Evolutionary conservation across 805 yeast genomes (phyloP).

Genomic region (Yarrowia divulgata): DNA sequence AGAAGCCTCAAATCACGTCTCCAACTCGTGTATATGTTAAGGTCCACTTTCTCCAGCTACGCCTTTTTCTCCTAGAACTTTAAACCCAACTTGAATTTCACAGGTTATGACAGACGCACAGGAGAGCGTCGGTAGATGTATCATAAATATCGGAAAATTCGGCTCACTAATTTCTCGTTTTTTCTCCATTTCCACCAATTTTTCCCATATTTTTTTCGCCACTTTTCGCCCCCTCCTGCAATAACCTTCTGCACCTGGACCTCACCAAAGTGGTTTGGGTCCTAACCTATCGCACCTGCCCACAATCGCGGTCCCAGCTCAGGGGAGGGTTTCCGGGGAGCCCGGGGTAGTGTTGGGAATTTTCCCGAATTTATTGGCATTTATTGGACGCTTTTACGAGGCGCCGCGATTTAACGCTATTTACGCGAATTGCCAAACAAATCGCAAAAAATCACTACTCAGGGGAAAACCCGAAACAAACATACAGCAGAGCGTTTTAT

Average conservation of each 20-base stretch:
- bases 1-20: neutral
- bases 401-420: no score
- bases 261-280: neutral
- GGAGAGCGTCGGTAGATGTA: no score
- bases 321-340: neutral
- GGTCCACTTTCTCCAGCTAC: no score
- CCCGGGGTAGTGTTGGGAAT: no score
- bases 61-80: neutral
- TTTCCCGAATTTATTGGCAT: no score
- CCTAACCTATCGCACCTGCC: constrained; percentile 8
- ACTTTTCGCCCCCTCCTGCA: neutral
- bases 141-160: no score
- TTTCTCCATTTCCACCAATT: neutral
- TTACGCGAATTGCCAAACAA: no score
- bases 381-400: no score
- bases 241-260: constrained; percentile 3
- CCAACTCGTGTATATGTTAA: neutral
- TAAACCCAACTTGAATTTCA: neutral
- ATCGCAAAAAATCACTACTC: neutral
- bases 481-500: constrained; percentile 27
- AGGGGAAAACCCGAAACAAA: constrained; percentile 7
- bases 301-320: neutral
- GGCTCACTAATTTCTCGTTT: neutral
- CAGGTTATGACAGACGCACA: no score
- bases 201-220: neutral